Percentiles rank a stretch among this genome's conserved stretches.
phyloP scores from a whole-genome alignment of 2,329 filamentous ascomycete genomes.

The Pestalotiopsis fici region DNA sequence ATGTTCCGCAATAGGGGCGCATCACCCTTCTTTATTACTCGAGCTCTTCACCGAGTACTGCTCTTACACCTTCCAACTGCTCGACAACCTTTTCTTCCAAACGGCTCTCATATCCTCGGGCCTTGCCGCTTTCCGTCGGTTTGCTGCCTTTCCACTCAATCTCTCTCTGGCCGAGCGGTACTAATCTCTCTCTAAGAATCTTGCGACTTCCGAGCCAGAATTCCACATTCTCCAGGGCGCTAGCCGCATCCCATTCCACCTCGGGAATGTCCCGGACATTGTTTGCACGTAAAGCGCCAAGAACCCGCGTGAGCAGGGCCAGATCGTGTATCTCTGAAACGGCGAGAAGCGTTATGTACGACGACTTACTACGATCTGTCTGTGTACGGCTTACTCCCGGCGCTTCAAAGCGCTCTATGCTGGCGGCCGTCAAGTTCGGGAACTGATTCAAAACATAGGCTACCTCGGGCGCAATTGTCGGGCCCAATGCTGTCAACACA shows the following conservation, averaged over 20 bases:
- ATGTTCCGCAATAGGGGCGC: neutral
- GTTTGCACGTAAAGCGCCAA: constrained; percentile 64
- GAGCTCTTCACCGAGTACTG: constrained; percentile 54
- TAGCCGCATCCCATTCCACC: constrained; percentile 73
- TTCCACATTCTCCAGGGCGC: constrained; percentile 79
- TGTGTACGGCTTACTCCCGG: constrained; percentile 56
- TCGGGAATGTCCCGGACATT: constrained; percentile 73
- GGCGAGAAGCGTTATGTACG: constrained; percentile 70
- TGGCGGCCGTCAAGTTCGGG: constrained; percentile 72
- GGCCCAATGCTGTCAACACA: constrained; percentile 78
- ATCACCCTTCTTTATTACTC: constrained; percentile 30
- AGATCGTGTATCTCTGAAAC: constrained; percentile 80
- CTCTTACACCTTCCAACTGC: constrained; percentile 64
- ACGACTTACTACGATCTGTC: constrained; percentile 40
- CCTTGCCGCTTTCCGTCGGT: constrained; percentile 31
- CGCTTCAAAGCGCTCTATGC: constrained; percentile 70
- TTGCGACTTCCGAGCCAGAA: constrained; percentile 73
- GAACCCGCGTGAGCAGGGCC: constrained; percentile 72
- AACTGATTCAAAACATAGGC: constrained; percentile 89
- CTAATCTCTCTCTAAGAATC: constrained; percentile 70
- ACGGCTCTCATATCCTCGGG: constrained; percentile 56
- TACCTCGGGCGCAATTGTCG: constrained; percentile 81
- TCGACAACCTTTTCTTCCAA: constrained; percentile 76
- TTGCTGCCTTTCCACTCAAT: constrained; percentile 55
- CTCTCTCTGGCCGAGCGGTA: constrained; percentile 74